phyloP scores from a whole-genome alignment of 2,329 filamentous ascomycete genomes.

The Fusarium buharicum region DNA sequence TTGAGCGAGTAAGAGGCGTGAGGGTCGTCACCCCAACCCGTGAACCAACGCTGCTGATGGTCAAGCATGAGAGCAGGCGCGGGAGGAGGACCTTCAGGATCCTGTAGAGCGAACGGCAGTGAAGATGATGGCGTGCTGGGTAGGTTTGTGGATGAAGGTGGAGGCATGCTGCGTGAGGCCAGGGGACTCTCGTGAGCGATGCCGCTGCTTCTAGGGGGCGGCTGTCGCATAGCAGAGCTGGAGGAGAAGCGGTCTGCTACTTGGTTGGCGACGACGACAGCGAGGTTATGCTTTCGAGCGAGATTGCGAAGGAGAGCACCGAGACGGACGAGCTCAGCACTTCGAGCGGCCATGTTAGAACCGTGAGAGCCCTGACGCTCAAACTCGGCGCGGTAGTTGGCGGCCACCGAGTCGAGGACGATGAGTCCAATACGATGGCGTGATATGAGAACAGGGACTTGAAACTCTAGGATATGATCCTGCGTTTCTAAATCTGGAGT shows the following conservation, averaged over 20 bases:
- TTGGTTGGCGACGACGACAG: slow-evolving; percentile 93
- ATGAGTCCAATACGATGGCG: slow-evolving; percentile 83
- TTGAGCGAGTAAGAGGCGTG: slow-evolving; percentile 66
- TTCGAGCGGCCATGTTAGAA: slow-evolving; percentile 77
- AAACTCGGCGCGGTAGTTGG: slow-evolving; percentile 95
- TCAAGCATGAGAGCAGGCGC: slow-evolving; percentile 75
- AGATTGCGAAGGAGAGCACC: slow-evolving; percentile 80
- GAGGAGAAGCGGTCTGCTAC: slow-evolving; percentile 84
- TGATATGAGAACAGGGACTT: slow-evolving; percentile 85
- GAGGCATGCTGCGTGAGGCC: slow-evolving; percentile 56
- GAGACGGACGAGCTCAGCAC: slow-evolving; percentile 79
- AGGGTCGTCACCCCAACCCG: slow-evolving; percentile 86
- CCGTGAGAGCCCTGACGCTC: slow-evolving; percentile 64
- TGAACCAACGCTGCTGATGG: slow-evolving; percentile 94
- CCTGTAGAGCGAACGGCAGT: slow-evolving; percentile 48
- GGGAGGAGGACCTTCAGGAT: slow-evolving; percentile 48
- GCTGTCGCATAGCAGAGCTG: slow-evolving; percentile 34
- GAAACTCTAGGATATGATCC: slow-evolving; percentile 92
- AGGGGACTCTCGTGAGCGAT: slow-evolving; percentile 60
- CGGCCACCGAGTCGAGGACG: slow-evolving; percentile 89
- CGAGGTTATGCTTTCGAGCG: slow-evolving; percentile 78
- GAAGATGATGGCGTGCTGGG: slow-evolving; percentile 55
- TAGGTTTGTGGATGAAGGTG: slow-evolving; percentile 45
- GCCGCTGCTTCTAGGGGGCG: slow-evolving; percentile 39
- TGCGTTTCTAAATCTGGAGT: slow-evolving; percentile 93